phyloP scores from a whole-genome alignment of 805 yeast species.

The Wickerhamiella lipophila region DNA sequence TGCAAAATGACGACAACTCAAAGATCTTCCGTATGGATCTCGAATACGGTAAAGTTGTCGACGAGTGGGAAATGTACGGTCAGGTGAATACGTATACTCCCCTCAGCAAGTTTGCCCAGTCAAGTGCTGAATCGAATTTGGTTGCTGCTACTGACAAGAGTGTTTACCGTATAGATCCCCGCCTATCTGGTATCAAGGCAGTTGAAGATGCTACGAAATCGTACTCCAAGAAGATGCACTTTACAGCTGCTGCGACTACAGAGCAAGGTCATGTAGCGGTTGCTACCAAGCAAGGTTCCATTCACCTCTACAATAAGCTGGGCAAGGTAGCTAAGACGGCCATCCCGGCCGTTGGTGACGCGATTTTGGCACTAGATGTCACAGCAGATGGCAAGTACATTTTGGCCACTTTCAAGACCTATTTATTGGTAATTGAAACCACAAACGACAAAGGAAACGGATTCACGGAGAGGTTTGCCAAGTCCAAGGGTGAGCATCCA shows the following conservation, averaged over 20 bases:
- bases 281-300: conserved; percentile 62
- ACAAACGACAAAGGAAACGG: conserved; percentile 56
- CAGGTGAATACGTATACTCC: conserved; percentile 50
- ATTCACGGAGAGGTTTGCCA: conserved; percentile 48
- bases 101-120: conserved; percentile 57
- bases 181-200: conserved; percentile 44
- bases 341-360: conserved; percentile 74
- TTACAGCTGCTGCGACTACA: conserved; percentile 56
- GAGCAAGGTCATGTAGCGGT: conserved; percentile 63
- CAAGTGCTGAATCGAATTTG: conserved; percentile 61
- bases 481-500: conserved; percentile 45
- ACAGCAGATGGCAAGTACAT: conserved; percentile 74
- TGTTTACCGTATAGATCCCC: conserved; percentile 69
- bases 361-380: conserved; percentile 51
- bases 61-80: conserved; percentile 48
- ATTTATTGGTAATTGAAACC: conserved; percentile 57
- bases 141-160: conserved; percentile 55
- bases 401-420: conserved; percentile 64
- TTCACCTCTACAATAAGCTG: conserved; percentile 47
- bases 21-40: conserved; percentile 64
- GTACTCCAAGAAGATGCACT: conserved; percentile 42
- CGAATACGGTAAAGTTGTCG: conserved; percentile 68
- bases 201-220: conserved; percentile 44
- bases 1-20: conserved; percentile 42
- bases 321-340: conserved; percentile 69